phyloP scores from a whole-genome alignment of 2,329 filamentous ascomycete species.

The Elsinoe ampelina region DNA sequence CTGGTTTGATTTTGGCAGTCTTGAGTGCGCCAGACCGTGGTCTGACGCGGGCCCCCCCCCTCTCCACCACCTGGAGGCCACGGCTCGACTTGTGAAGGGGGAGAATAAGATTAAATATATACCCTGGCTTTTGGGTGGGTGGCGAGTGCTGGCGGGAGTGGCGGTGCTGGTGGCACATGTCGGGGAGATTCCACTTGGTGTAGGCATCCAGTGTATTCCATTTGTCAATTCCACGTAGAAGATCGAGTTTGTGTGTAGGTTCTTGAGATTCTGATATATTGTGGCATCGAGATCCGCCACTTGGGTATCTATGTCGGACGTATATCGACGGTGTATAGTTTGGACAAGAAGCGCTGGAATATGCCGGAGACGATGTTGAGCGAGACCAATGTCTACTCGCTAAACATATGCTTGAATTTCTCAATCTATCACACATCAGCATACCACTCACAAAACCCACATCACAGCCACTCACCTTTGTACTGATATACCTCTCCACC shows the following conservation, averaged over 20 bases:
- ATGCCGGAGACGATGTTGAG: background rate
- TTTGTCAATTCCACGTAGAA: too few relatives aligned
- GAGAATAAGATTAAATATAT: too few relatives aligned
- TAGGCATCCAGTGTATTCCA: too few relatives aligned
- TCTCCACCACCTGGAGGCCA: too few relatives aligned
- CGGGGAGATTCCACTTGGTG: too few relatives aligned
- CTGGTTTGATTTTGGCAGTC: constrained; percentile 1
- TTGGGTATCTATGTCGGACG: background rate
- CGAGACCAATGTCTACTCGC: constrained; percentile 13
- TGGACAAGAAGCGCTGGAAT: background rate
- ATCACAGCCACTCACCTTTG: constrained; percentile 58
- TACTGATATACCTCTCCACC: constrained; percentile 87
- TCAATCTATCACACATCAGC: constrained; percentile 34
- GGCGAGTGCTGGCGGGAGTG: too few relatives aligned
- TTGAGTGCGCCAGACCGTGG: too few relatives aligned
- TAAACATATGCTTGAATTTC: constrained; percentile 46
- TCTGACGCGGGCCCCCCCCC: too few relatives aligned
- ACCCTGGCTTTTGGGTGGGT: too few relatives aligned
- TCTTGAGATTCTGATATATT: background rate
- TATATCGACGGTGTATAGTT: background rate
- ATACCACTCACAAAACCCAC: background rate
- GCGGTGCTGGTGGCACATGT: too few relatives aligned
- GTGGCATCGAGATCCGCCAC: background rate
- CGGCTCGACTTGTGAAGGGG: too few relatives aligned
- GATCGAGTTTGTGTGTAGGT: too few relatives aligned